Evolutionary conservation across 2,329 filamentous ascomycete species (phyloP), one percentile per base, ranked within the genome.

Genomic region (Didymella exigua): DNA sequence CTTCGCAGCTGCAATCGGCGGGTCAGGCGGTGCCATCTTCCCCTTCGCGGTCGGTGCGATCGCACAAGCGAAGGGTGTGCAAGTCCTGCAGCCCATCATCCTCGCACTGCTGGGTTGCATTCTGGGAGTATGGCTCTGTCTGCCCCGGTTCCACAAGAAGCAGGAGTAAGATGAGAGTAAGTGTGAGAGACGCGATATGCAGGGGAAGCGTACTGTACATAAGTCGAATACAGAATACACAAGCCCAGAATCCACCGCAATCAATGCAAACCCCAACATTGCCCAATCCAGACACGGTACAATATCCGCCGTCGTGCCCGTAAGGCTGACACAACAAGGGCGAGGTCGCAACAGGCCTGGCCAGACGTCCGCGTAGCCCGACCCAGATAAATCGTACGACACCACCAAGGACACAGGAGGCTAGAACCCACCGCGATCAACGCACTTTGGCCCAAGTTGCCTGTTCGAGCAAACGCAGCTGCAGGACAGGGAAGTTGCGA

Each of bases 1-100:
- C 0, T 93, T 96, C 65, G 88, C 88, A 0, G 86, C 89, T 0
- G 90, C 90, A 0, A 86, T 93, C 71, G 91, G 91, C 2, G 88
- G 89, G 0, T 83, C 82, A 2, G 91, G 91, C 0, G 89, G 87
- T 1, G 87, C 89, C 71, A 72, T 81, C 1, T 90, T 73, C 80
- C 89, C 40, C 79, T 91, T 80, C 52, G 82, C 83, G 0, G 84
- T 90, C 0, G 89, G 88, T 3, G 87, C 86, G 2, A 86, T 90
- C 67, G 86, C 88, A 4, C 82, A 87, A 69, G 77, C 78, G 1
- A 83, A 79, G 58, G 85, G 85, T 8, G 84, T 87, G 10, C 72
- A 81, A 69, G 83, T 86, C 1, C 65, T 87, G 63, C 84, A 86
- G 72, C 85, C 85, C 3, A 82, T 87, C 67, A 78, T 84, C 34